phyloP scores from a whole-genome alignment of 768 basidiomycete species.

The Russula griseocarnosa region DNA sequence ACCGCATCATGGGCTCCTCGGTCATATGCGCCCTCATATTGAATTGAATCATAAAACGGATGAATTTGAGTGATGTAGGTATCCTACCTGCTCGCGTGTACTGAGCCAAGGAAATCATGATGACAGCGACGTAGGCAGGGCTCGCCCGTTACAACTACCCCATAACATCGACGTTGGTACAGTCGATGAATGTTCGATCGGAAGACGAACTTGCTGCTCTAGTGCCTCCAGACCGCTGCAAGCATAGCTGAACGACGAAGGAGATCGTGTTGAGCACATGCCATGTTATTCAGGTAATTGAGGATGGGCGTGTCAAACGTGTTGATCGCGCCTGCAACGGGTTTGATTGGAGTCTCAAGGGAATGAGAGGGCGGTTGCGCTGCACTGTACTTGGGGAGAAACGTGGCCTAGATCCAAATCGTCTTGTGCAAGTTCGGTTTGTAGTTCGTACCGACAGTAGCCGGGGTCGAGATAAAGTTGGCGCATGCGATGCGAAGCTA shows the following conservation, averaged over 20 bases:
- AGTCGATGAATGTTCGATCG: slow-evolving; percentile 58
- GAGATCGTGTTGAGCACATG: slow-evolving; percentile 58
- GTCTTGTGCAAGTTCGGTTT: slow-evolving; percentile 54
- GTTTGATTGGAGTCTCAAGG: slow-evolving; percentile 30
- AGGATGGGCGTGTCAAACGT: slow-evolving; percentile 32
- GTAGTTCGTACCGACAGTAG: slow-evolving; percentile 57
- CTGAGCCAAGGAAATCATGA: slow-evolving; percentile 73
- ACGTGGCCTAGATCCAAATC: slow-evolving; percentile 66
- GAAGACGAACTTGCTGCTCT: slow-evolving; percentile 68
- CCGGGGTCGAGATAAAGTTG: slow-evolving; percentile 61
- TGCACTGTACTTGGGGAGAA: slow-evolving; percentile 57
- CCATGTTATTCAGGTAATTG: slow-evolving; percentile 62
- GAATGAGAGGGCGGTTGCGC: neutral
- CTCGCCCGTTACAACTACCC: slow-evolving; percentile 70
- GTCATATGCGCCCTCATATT: slow-evolving; percentile 76
- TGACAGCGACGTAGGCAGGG: slow-evolving; percentile 62
- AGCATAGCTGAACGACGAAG: slow-evolving; percentile 60
- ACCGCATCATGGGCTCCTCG: slow-evolving; percentile 56
- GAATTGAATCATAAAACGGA: slow-evolving; percentile 35
- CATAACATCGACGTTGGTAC: slow-evolving; percentile 47
- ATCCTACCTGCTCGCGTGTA: slow-evolving; percentile 65
- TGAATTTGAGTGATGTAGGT: neutral
- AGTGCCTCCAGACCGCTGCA: slow-evolving; percentile 65
- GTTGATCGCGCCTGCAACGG: too few species aligned
- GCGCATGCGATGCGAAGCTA: slow-evolving; percentile 59